Base-by-base conservation (phyloP, 2,329 filamentous ascomycete species). In the Fonsecaea erecta region DNA sequence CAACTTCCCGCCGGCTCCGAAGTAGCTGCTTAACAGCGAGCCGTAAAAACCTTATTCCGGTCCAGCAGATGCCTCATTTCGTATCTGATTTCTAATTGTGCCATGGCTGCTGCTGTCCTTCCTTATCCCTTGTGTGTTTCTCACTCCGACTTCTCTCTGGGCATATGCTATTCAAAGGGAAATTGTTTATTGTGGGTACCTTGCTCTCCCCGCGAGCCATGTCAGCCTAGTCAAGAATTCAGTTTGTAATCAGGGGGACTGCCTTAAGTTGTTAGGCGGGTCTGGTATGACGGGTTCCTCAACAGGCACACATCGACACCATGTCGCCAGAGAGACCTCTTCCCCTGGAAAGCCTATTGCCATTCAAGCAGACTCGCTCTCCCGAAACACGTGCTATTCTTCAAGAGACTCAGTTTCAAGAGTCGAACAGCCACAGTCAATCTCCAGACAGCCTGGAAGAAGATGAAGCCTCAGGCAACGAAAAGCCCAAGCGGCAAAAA, bases 401-500 rank as follows among this genome's bases (percentile, higher is more conserved):
- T 9, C 59, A 60, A 24, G 57, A 60, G 16, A 21, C n/a, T n/a
- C 35, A 57, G 11, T 53, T 14, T 35, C 63, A 48, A 43, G 61
- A 65, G 7, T 57, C 55, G 18, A 60, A 59, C 18, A 37, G 28
- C 34, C 28, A 46, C 11, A 62, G 59, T 32, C 58, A 65, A 24
- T 67, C 67, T 12, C 67, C 67, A 3, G 67, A 64, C 9, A 66
- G 64, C 30, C 40, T 52, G 18, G 70, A 68, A n/a, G 64, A 63
- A 16, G 59, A 66, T 32, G 52, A 53, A 28, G 63, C 14, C 3
- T 65, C 67, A 3, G 60, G 62, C 16, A 69, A 62, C 34, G 68
- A 66, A 16, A 66, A 62, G 57, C 68, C 66, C 16, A 71, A 69
- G 52, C 70, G 70, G n/a, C 56, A 57, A 34, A 71, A 71, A 52